Evolutionary conservation across 179 eudicot species (phyloP).

Genomic region (Silene coronaria): DNA sequence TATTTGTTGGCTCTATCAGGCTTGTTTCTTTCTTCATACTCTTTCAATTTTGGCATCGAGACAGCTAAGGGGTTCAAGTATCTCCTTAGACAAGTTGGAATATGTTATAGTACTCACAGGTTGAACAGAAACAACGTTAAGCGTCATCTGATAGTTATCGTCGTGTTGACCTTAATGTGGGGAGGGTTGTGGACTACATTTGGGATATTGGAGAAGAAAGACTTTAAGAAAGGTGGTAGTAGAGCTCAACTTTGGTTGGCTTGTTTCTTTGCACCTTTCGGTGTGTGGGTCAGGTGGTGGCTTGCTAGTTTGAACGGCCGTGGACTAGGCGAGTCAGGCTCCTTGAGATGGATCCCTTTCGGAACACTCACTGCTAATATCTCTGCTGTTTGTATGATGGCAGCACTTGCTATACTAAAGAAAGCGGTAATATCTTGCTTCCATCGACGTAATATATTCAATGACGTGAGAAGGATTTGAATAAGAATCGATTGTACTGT

Average conservation of each 20-base stretch:
- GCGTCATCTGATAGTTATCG: slow-evolving; percentile 31
- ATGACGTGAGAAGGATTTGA: too few species aligned
- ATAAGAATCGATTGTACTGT: too few species aligned
- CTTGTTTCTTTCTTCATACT: slow-evolving; percentile 51
- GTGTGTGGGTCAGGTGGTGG: slow-evolving; percentile 84
- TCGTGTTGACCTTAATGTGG: slow-evolving; percentile 36
- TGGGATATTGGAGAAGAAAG: slow-evolving; percentile 37
- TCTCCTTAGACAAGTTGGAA: slow-evolving; percentile 20
- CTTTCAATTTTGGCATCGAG: slow-evolving; percentile 57
- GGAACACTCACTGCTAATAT: slow-evolving; percentile 78
- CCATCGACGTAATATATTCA: too few species aligned
- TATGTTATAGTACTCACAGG: slow-evolving; percentile 12
- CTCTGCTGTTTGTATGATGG: slow-evolving; percentile 72
- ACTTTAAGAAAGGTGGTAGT: slow-evolving; percentile 41
- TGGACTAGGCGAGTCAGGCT: slow-evolving; percentile 52
- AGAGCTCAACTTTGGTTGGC: slow-evolving; percentile 64
- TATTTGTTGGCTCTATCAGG: slow-evolving; percentile 36
- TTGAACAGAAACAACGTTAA: slow-evolving; percentile 21
- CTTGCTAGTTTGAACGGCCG: slow-evolving; percentile 74
- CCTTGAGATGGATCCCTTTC: slow-evolving; percentile 69
- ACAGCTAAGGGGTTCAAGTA: slow-evolving; percentile 54
- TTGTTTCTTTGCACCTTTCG: slow-evolving; percentile 66
- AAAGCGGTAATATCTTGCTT: slow-evolving; percentile 42
- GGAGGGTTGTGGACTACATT: slow-evolving; percentile 43
- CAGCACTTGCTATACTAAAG: slow-evolving; percentile 63